These are phyloP conservation scores for Colletotrichum sp. DNA, from an alignment of 2,329 filamentous ascomycete genomes.

Conservation along the genomic window DNA sequence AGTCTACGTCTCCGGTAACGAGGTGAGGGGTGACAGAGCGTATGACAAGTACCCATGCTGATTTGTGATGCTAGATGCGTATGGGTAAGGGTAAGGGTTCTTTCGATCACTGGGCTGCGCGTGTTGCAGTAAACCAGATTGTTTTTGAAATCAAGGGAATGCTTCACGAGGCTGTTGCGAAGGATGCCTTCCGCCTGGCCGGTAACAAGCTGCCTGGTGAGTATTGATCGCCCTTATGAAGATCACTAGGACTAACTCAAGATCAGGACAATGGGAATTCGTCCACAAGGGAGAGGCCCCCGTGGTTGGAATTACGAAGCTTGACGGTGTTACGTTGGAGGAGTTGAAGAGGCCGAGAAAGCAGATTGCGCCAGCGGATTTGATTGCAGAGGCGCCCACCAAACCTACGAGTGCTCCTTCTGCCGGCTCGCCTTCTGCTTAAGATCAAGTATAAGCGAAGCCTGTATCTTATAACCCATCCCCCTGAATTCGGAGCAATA, in stretches of 20 bases:
- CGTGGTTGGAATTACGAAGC: slow-evolving; percentile 90
- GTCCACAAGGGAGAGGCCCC: slow-evolving; percentile 90
- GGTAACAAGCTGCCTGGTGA: slow-evolving; percentile 93
- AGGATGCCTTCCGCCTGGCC: slow-evolving; percentile 91
- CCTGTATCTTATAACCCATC: slow-evolving; percentile 5
- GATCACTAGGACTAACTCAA: slow-evolving; percentile 23
- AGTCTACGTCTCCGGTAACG: slow-evolving; percentile 94
- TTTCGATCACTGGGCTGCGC: slow-evolving; percentile 94
- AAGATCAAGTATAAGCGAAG: not conserved
- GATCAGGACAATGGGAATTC: slow-evolving; percentile 82
- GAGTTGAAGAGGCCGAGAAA: slow-evolving; percentile 82
- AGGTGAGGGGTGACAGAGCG: slow-evolving; percentile 56
- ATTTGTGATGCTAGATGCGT: slow-evolving; percentile 63
- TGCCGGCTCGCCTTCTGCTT: slow-evolving; percentile 36
- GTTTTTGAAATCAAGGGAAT: slow-evolving; percentile 92
- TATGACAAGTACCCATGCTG: not conserved
- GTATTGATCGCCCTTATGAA: slow-evolving; percentile 29
- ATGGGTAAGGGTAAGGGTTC: slow-evolving; percentile 99
- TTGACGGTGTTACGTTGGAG: slow-evolving; percentile 83
- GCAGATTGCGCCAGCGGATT: slow-evolving; percentile 56
- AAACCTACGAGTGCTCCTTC: slow-evolving; percentile 36
- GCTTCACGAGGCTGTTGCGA: slow-evolving; percentile 91
- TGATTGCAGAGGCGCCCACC: slow-evolving; percentile 36
- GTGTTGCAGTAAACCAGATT: slow-evolving; percentile 89
- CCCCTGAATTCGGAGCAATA: too few relatives aligned